A percentile compares a stretch with the other conserved stretches of the same genome.
phyloP scores from a whole-genome alignment of 2,329 filamentous ascomycete species.

The Cryphonectria radicalis region DNA sequence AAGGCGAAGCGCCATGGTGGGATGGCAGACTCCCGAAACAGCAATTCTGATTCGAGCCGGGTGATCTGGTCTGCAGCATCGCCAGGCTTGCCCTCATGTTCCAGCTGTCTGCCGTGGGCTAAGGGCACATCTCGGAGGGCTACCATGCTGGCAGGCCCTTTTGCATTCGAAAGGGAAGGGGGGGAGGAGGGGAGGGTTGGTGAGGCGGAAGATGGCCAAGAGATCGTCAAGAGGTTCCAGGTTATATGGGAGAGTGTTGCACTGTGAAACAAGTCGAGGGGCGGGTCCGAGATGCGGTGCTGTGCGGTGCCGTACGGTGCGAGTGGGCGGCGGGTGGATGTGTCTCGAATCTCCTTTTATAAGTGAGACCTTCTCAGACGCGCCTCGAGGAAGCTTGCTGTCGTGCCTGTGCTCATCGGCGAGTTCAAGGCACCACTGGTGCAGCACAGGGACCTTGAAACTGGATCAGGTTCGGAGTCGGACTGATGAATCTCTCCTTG shows the following conservation, averaged over 20 bases:
- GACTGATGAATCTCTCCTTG: slow-evolving; percentile 12
- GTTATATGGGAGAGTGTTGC: slow-evolving; percentile 22
- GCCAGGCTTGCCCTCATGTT: neutral
- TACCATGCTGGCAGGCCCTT: slow-evolving; percentile 12
- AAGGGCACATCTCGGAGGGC: slow-evolving; percentile 3
- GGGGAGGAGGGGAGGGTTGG: neutral
- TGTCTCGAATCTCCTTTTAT: slow-evolving; percentile 18
- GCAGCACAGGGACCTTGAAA: slow-evolving; percentile 11
- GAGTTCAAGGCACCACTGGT: slow-evolving; percentile 3
- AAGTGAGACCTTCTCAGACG: slow-evolving; percentile 22
- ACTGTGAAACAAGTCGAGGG: slow-evolving; percentile 18
- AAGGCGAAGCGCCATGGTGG: slow-evolving; percentile 41
- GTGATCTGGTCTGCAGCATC: neutral
- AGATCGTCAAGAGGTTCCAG: slow-evolving; percentile 13
- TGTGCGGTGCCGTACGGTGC: neutral
- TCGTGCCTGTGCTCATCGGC: neutral
- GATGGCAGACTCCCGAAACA: slow-evolving; percentile 31
- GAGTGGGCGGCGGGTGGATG: neutral
- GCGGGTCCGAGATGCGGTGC: slow-evolving; percentile 7
- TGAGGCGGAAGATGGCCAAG: slow-evolving; percentile 2
- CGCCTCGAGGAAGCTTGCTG: slow-evolving; percentile 10
- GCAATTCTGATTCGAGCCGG: slow-evolving; percentile 4
- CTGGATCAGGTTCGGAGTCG: slow-evolving; percentile 8
- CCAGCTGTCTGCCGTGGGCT: neutral
- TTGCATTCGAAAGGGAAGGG: neutral